These are phyloP conservation scores for Annulohypoxylon moriforme DNA, from an alignment of 495 filamentous ascomycete genomes.

Conservation along the genomic window DNA sequence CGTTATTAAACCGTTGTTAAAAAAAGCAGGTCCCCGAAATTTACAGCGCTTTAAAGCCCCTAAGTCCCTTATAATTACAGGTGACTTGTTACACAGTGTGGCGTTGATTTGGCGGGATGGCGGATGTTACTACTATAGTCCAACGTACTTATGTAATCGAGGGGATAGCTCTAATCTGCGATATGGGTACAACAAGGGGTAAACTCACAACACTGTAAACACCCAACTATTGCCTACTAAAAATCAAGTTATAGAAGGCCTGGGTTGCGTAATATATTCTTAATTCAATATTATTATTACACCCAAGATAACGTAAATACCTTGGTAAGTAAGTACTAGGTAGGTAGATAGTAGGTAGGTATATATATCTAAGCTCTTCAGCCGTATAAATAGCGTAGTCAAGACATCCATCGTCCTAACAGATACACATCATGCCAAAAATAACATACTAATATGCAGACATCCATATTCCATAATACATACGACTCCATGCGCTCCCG, in stretches of 20 bases:
- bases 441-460: constrained; percentile 7
- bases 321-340: neutral
- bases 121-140: too few species aligned
- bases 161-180: too few species aligned
- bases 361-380: neutral
- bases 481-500: neutral
- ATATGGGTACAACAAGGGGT: too few species aligned
- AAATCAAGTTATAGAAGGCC: neutral
- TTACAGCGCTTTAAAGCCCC: too few species aligned
- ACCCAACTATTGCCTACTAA: neutral
- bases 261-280: neutral
- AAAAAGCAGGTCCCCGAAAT: too few species aligned
- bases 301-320: neutral
- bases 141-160: too few species aligned
- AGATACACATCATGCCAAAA: neutral
- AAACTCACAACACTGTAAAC: neutral
- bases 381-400: neutral
- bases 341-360: neutral
- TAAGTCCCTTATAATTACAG: too few species aligned
- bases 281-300: neutral
- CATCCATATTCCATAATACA: neutral
- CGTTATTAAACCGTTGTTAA: too few species aligned
- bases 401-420: neutral
- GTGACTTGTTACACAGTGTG: too few species aligned
- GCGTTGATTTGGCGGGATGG: too few species aligned